Conservation (phyloP, 805 yeast species). For the Yamadazyma paraphyllophila region DNA sequence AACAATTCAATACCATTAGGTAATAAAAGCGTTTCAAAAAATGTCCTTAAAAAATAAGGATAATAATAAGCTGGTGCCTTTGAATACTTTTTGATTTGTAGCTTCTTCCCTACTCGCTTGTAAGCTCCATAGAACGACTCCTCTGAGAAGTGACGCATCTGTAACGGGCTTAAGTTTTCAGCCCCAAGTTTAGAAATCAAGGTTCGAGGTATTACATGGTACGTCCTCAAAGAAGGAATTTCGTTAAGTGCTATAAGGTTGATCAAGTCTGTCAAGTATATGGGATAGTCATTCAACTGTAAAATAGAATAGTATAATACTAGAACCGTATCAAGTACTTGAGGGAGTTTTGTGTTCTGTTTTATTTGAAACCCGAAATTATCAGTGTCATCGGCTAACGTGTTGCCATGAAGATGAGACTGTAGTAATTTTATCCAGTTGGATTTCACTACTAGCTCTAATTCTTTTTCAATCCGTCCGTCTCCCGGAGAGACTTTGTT, state of each 20-base stretch:
- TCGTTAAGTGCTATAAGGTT: slow-evolving; percentile 39
- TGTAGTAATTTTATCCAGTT: slow-evolving; percentile 31
- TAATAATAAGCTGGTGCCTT: slow-evolving; percentile 24
- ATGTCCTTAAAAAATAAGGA: slow-evolving; percentile 38
- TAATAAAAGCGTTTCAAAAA: slow-evolving; percentile 44
- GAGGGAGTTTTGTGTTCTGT: slow-evolving; percentile 17
- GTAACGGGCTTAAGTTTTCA: not conserved
- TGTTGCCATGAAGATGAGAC: slow-evolving; percentile 7
- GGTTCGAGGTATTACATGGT: slow-evolving; percentile 37
- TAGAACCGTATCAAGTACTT: slow-evolving; percentile 30
- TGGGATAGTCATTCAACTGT: slow-evolving; percentile 44
- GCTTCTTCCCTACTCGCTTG: not conserved
- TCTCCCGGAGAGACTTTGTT: slow-evolving; percentile 29
- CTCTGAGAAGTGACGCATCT: slow-evolving; percentile 2
- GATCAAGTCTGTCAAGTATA: slow-evolving; percentile 50
- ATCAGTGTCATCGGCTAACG: slow-evolving; percentile 4
- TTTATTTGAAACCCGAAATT: slow-evolving; percentile 9
- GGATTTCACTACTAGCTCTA: slow-evolving; percentile 25
- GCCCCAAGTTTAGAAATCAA: slow-evolving; percentile 37
- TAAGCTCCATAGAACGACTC: slow-evolving; percentile 2
- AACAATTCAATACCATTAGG: slow-evolving; percentile 50
- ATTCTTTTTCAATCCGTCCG: slow-evolving; percentile 1
- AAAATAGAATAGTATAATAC: slow-evolving; percentile 53
- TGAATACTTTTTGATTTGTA: not conserved
- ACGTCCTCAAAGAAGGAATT: slow-evolving; percentile 49